Evolutionary conservation across 768 basidiomycete species (phyloP), one percentile per base, ranked within the genome.

Genomic region (Leucocoprinus leucothites): DNA sequence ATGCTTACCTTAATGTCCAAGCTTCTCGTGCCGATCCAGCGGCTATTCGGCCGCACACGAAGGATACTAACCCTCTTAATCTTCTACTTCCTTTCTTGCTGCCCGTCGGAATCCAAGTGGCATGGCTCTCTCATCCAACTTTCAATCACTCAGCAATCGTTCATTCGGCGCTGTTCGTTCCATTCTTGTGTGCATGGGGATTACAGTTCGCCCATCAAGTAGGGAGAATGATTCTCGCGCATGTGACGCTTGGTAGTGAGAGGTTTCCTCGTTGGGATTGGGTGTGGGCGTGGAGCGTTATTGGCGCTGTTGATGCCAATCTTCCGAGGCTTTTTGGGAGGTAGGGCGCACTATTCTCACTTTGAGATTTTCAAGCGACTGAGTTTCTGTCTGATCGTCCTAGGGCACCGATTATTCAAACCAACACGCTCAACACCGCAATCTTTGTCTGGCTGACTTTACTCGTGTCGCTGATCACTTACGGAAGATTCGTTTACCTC

Each of bases 131-230:
- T 18, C 82, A 85, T 25, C 87, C 91, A 8, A 70, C 79, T 18
- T 72, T 75, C 62, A 71, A 78, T 53, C 71, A 83, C 54, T 85
- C 86, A 2, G 74, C 74, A n/a, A 83, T 96, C 67, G 74, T 97
- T 38, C 76, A 87, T 61, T 89, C 89, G 1, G 74, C 85, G 1
- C 78, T 86, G 22, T 86, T 98, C 65, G 72, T 98, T 9, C 93
- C 94, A 2, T 97, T 95, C 75, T 70, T 95, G 16, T 87, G 85
- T 63, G 86, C 90, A 18, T 98, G 95, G 94, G 96, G 94, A n/a
- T 68, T 91, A 50, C 89, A 91, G 68, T 91, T 92, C 60, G 87
- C 89, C 25, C 90, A 91, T 60, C 87, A 94, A 66, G 95, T 97
- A 35, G 92, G 93, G 9, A 76, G 87, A 60, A 89, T 98, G 78